Evolutionary conservation across 768 basidiomycete genomes (phyloP).

Genomic region (Rhizopogon salebrosus): DNA sequence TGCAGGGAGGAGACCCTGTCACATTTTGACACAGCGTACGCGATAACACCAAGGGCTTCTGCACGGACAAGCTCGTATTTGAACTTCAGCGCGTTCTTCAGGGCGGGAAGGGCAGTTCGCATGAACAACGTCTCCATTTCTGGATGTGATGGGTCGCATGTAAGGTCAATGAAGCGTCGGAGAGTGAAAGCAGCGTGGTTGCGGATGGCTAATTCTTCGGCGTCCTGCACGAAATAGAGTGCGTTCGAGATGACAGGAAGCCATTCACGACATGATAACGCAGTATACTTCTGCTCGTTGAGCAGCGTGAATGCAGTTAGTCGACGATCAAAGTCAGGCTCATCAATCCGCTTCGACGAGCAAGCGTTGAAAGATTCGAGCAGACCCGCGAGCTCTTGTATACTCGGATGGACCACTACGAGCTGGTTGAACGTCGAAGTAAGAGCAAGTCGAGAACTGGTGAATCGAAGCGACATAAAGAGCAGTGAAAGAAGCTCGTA

Average conservation of each 20-base stretch:
- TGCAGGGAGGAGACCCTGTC: conserved; percentile 52
- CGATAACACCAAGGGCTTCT: conserved; percentile 76
- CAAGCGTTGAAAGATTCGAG: conserved; percentile 79
- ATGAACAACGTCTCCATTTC: conserved; percentile 55
- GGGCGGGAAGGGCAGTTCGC: conserved; percentile 64
- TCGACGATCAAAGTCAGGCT: conserved; percentile 89
- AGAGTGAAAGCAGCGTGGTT: conserved; percentile 74
- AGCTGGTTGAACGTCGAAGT: conserved; percentile 58
- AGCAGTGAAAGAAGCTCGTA: conserved; percentile 69
- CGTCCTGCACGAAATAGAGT: conserved; percentile 84
- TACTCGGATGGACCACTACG: conserved; percentile 31
- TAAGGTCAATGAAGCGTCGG: conserved; percentile 58
- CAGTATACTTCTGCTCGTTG: conserved; percentile 58
- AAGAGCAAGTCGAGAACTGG: conserved; percentile 65
- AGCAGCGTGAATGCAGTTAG: conserved; percentile 68
- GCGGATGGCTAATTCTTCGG: conserved; percentile 81
- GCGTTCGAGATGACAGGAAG: conserved; percentile 77
- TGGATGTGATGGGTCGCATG: conserved; percentile 22
- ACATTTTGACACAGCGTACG: conserved; percentile 66
- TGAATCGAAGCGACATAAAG: conserved; percentile 72
- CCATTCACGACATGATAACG: conserved; percentile 62
- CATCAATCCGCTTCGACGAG: conserved; percentile 75
- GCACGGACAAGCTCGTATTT: conserved; percentile 83
- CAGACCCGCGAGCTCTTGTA: conserved; percentile 47
- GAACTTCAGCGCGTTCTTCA: conserved; percentile 76